Percentiles rank a stretch among this genome's conserved stretches.
These are phyloP conservation scores for Leccinum obscurum DNA, from an alignment of 768 basidiomycete species.

Conservation along the genomic window DNA sequence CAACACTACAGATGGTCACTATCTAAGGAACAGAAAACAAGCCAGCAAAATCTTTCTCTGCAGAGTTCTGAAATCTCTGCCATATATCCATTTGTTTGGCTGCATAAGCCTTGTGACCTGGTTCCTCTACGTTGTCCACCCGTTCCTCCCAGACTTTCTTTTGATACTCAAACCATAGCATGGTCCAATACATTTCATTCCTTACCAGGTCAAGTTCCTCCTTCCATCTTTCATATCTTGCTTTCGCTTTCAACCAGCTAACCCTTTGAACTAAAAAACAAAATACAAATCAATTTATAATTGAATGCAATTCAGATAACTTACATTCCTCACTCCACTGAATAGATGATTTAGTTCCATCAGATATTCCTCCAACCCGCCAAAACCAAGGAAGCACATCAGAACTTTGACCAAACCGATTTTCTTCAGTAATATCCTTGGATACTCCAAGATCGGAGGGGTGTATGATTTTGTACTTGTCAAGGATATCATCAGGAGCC, in stretches of 20 bases:
- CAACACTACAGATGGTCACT: no score
- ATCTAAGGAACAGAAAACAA: no score
- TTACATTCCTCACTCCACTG: neutral
- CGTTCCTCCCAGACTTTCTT: neutral
- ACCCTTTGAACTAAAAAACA: neutral
- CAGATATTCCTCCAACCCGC: neutral
- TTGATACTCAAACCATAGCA: neutral
- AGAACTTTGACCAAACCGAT: neutral
- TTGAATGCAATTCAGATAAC: neutral
- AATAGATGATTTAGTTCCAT: neutral
- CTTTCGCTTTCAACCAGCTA: neutral
- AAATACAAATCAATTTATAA: neutral
- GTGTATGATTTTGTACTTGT: neutral
- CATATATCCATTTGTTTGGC: neutral
- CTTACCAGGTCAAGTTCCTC: neutral
- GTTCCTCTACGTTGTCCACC: neutral
- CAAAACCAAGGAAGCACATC: neutral
- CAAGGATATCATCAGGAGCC: neutral
- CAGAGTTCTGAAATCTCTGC: neutral
- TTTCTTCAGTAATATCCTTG: conserved; percentile 1
- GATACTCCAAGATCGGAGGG: neutral
- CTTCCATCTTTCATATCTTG: neutral
- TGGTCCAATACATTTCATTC: neutral
- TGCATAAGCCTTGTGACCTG: neutral
- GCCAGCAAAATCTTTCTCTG: neutral